Evolutionary conservation across 164 flowering plant genomes (phyloP).

Genomic region (Kalanchoe fedtschenkoi): DNA sequence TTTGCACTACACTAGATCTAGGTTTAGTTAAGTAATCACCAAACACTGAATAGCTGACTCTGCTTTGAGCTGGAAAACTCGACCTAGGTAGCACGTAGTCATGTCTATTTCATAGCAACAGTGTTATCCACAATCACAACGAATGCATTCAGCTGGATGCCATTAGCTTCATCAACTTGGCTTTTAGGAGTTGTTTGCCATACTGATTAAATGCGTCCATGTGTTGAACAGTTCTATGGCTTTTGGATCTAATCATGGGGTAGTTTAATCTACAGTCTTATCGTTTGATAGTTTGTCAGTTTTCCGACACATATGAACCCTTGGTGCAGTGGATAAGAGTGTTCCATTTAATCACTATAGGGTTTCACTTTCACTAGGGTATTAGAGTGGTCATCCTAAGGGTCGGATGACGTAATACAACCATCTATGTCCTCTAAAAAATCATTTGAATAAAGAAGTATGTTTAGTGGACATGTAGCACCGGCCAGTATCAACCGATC

Average conservation of each 20-base stretch:
- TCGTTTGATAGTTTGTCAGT: neutral
- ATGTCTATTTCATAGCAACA: neutral
- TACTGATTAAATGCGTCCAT: neutral
- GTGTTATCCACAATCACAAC: neutral
- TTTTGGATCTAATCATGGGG: constrained; percentile 1
- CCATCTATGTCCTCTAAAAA: neutral
- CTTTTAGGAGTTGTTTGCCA: too few relatives aligned
- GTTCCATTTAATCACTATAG: neutral
- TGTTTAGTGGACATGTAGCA: too few relatives aligned
- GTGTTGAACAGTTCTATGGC: neutral
- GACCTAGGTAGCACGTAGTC: constrained; percentile 3
- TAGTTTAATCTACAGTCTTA: neutral
- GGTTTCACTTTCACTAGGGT: neutral
- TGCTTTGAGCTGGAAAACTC: constrained; percentile 4
- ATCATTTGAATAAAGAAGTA: neutral
- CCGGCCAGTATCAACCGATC: too few relatives aligned
- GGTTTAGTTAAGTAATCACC: neutral
- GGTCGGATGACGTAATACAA: neutral
- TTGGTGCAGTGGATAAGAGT: neutral
- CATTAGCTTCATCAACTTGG: neutral
- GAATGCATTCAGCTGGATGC: neutral
- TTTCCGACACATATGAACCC: neutral
- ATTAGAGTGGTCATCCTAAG: neutral
- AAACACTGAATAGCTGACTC: neutral
- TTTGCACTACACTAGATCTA: neutral